A percentile compares a stretch with the other conserved stretches of the same genome.
These are phyloP conservation scores for Trichoderma koningiopsis DNA, from an alignment of 2,329 filamentous ascomycete species.

Conservation along the genomic window DNA sequence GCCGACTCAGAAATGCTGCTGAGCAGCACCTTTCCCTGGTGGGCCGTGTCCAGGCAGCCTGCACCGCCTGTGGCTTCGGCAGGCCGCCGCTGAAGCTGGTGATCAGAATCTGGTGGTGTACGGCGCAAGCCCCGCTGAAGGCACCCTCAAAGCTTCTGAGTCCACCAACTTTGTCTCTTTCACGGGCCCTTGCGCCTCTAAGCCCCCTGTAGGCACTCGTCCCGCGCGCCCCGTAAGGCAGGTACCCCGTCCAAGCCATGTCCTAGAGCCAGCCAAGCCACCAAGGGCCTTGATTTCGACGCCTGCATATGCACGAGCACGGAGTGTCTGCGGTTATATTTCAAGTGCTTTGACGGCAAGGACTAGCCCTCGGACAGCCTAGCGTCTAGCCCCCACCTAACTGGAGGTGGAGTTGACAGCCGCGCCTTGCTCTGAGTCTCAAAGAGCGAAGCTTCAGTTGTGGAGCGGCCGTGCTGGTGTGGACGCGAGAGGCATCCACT, in stretches of 20 bases:
- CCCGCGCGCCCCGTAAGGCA: slow-evolving; percentile 26
- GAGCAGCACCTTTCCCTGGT: neutral
- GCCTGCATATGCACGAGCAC: slow-evolving; percentile 16
- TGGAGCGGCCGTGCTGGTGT: neutral
- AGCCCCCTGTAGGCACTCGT: slow-evolving; percentile 18
- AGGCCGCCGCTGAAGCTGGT: neutral
- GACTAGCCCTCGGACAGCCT: neutral
- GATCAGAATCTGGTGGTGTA: slow-evolving; percentile 16
- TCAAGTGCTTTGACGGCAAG: slow-evolving; percentile 11
- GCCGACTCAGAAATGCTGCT: neutral
- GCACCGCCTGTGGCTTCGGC: slow-evolving; percentile 17
- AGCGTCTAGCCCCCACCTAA: slow-evolving; percentile 15
- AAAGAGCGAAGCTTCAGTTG: neutral
- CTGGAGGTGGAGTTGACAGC: neutral
- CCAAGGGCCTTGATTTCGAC: slow-evolving; percentile 15
- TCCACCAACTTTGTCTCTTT: slow-evolving; percentile 7
- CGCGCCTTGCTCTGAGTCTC: neutral
- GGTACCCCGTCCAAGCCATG: slow-evolving; percentile 19
- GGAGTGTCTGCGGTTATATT: slow-evolving; percentile 24
- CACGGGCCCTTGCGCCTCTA: slow-evolving; percentile 12
- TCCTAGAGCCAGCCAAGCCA: slow-evolving; percentile 8
- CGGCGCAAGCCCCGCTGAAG: slow-evolving; percentile 13
- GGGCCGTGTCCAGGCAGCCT: slow-evolving; percentile 8
- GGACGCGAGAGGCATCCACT: neutral
- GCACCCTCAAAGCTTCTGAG: slow-evolving; percentile 5